Conservation (phyloP, 2,329 filamentous ascomycete genomes). For the Dactylellina drechsleri region DNA sequence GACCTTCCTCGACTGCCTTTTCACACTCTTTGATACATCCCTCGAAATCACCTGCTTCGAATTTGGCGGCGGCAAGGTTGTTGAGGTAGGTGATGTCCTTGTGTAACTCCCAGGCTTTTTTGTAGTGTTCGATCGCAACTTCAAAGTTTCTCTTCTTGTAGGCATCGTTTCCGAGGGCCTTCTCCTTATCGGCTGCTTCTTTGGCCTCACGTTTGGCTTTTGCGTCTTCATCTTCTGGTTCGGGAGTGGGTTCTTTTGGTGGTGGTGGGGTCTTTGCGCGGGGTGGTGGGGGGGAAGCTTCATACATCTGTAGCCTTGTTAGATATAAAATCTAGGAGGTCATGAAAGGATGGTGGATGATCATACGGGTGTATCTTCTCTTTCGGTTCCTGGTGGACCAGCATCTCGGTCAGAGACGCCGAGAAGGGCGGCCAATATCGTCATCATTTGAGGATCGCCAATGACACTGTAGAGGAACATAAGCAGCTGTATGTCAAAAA, state of each 20-base stretch:
- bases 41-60: slow-evolving; percentile 94
- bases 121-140: slow-evolving; percentile 91
- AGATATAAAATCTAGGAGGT: slow-evolving; percentile 55
- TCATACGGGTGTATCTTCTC: slow-evolving; percentile 45
- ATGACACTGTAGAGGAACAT: slow-evolving; percentile 69
- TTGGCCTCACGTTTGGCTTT: slow-evolving; percentile 88
- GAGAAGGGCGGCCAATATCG: slow-evolving; percentile 91
- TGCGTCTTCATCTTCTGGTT: slow-evolving; percentile 82
- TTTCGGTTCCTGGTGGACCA: slow-evolving; percentile 39
- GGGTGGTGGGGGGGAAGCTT: slow-evolving; percentile 61
- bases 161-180: slow-evolving; percentile 88
- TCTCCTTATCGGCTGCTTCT: slow-evolving; percentile 91
- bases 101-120: slow-evolving; percentile 90
- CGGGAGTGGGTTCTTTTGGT: slow-evolving; percentile 73
- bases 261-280: slow-evolving; percentile 70
- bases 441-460: slow-evolving; percentile 88
- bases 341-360: slow-evolving; percentile 61
- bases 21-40: slow-evolving; percentile 86
- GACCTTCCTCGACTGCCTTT: slow-evolving; percentile 88
- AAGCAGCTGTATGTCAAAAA: too few species aligned
- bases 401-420: slow-evolving; percentile 87
- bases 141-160: slow-evolving; percentile 99
- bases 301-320: slow-evolving; percentile 60
- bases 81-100: slow-evolving; percentile 99
- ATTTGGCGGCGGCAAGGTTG: slow-evolving; percentile 92